Conservation (phyloP, 106 monocot species). For the Dendrobium chrysotoxum region DNA sequence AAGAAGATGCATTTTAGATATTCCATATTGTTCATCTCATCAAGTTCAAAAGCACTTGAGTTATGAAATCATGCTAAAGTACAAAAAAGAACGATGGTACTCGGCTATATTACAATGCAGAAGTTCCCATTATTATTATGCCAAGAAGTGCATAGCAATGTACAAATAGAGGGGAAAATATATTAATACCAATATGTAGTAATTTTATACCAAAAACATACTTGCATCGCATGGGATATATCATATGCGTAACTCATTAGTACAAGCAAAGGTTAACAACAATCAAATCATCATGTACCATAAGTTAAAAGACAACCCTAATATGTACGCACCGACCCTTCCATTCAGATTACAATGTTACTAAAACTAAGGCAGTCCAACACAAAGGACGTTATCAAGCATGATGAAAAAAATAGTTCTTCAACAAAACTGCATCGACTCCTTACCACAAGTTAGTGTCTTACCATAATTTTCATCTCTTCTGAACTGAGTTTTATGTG, state of each 20-base stretch:
- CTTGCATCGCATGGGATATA: not conserved
- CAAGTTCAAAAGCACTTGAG: no score
- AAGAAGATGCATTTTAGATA: no score
- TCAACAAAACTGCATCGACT: not conserved
- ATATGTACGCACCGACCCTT: not conserved
- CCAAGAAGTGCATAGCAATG: no score
- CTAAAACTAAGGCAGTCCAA: not conserved
- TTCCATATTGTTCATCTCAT: no score
- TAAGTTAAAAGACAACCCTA: not conserved
- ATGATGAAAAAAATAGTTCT: not conserved
- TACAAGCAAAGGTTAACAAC: not conserved
- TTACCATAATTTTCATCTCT: conserved; percentile 89
- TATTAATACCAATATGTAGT: not conserved
- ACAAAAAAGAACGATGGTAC: no score
- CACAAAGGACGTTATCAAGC: not conserved
- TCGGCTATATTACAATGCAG: no score
- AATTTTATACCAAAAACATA: not conserved
- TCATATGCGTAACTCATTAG: not conserved
- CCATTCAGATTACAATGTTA: not conserved
- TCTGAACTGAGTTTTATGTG: conserved; percentile 95
- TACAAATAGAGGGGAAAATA: no score
- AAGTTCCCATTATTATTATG: no score
- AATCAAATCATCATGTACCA: not conserved
- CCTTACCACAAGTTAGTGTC: conserved; percentile 55
- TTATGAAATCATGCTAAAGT: no score